phyloP scores from a whole-genome alignment of 495 filamentous ascomycete genomes.

The Trichocladium antarcticum region DNA sequence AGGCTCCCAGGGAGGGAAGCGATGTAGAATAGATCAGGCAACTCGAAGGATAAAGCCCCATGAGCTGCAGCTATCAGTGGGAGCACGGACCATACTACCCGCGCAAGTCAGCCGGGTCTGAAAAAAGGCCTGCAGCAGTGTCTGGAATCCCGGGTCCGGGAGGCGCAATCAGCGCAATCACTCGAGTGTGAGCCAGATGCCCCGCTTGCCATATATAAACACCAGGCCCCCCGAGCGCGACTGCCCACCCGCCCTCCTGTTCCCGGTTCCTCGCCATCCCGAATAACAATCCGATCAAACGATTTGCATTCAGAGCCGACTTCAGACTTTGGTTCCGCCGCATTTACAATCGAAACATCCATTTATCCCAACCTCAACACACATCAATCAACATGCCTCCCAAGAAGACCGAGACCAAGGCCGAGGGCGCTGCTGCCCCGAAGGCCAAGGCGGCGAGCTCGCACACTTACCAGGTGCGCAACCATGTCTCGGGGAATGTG shows the following conservation, averaged over 20 bases:
- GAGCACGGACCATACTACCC: slow-evolving; percentile 16
- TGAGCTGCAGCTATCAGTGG: neutral
- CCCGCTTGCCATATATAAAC: slow-evolving; percentile 42
- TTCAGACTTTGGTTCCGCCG: neutral
- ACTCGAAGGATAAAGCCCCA: too few relatives aligned
- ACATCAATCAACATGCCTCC: slow-evolving; percentile 46
- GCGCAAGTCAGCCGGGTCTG: slow-evolving; percentile 11
- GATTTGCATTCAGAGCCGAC: slow-evolving; percentile 1
- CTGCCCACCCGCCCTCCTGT: slow-evolving; percentile 32
- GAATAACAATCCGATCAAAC: slow-evolving; percentile 8
- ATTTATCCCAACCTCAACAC: slow-evolving; percentile 16
- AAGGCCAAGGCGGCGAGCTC: slow-evolving; percentile 45
- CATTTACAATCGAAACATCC: neutral
- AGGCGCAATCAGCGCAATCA: slow-evolving; percentile 26
- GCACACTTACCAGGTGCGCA: slow-evolving; percentile 48
- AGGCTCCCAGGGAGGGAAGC: too few relatives aligned
- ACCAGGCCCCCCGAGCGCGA: slow-evolving; percentile 37
- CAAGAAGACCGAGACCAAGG: slow-evolving; percentile 45
- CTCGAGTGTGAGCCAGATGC: slow-evolving; percentile 22
- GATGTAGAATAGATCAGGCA: too few relatives aligned
- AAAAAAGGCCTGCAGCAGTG: slow-evolving; percentile 17
- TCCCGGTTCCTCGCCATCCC: slow-evolving; percentile 24
- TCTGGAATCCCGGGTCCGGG: slow-evolving; percentile 7
- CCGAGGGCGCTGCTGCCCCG: slow-evolving; percentile 33
- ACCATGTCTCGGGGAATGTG: slow-evolving; percentile 11